Evolutionary conservation across 352 stramenopile genomes (phyloP), one percentile per base, ranked within the genome.

Genomic region (Discostella stelligera): DNA sequence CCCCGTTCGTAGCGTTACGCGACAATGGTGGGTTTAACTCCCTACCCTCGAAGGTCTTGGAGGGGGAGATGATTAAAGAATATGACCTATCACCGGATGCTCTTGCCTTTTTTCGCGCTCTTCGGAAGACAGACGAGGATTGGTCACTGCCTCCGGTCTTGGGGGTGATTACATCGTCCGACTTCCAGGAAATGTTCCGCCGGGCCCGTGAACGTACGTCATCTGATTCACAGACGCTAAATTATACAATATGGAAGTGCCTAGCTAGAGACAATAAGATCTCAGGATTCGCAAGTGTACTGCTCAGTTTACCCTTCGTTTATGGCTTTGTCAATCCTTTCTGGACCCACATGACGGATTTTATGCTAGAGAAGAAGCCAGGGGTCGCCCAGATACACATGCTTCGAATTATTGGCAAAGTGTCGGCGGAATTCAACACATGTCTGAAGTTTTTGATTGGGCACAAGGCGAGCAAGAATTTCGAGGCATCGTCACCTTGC

Each of bases 401-500:
- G 2, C 27, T 32, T 6, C 27, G 27, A 5, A 32, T 32, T 5
- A 32, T 32, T 5, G 27, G 27, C 27, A 32, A 32, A 32, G 27
- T 32, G 27, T 2, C 27, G 5, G 27, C 27, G 5, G 27, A 32
- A 32, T 32, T 32, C 41, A 73, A 66, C 46, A 54, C 44, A 5
- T 16, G 49, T 13, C 30, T 79, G 14, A 71, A 32, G 13, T 32
- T 65, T 14, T 54, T 66, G 32, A 59, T 55, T 25, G 27, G 16
- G 67, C 14, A 44, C 65, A 66, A 53, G 53, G 21, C 27, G 5
- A 32, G 27, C 27, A 39, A n/a, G 39, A 37, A 65, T n/a, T 39
- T 41, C 20, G 6, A 74, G 58, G 25, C 55, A 41, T 69, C 23
- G 11, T 25, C n/a, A 32, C 68, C 55, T 0, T 39, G 13, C 4